phyloP scores from a whole-genome alignment of 1,139 yeast species.

The Spencermartinsiella ligniputridi region DNA sequence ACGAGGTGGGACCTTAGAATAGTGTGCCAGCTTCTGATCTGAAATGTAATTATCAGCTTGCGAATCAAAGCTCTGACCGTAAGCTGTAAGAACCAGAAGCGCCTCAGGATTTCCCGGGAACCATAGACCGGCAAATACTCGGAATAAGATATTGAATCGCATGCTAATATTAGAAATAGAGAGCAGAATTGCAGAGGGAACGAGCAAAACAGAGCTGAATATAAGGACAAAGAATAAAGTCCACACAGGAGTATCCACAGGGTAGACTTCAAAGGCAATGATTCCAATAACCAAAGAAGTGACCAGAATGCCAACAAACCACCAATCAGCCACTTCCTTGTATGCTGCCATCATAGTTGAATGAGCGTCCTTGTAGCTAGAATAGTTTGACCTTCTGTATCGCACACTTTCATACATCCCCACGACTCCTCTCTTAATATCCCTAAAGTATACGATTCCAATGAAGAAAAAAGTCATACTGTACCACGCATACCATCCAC shows the following conservation, averaged over 20 bases:
- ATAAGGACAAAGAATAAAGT: conserved; percentile 52
- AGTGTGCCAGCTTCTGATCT: conserved; percentile 50
- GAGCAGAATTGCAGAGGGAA: conserved; percentile 44
- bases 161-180: conserved; percentile 49
- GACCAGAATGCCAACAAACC: conserved; percentile 43
- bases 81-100: conserved; percentile 52
- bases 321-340: conserved; percentile 52
- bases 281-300: conserved; percentile 50
- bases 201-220: conserved; percentile 48
- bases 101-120: conserved; percentile 59
- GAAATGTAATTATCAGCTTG: conserved; percentile 43
- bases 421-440: conserved; percentile 19
- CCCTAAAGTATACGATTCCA: conserved; percentile 21
- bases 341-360: conserved; percentile 50
- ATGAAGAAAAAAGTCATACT: conserved; percentile 22
- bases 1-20: conserved; percentile 51
- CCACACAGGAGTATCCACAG: conserved; percentile 42
- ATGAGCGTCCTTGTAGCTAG: conserved; percentile 50
- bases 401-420: conserved; percentile 11
- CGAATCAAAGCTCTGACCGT: conserved; percentile 58
- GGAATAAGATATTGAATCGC: conserved; percentile 51
- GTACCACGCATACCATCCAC: conserved; percentile 24
- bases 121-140: conserved; percentile 57
- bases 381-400: conserved; percentile 29
- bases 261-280: conserved; percentile 36